Base-by-base conservation (phyloP, 805 yeast genomes). In the Teunomyces barrocoloradensis region DNA sequence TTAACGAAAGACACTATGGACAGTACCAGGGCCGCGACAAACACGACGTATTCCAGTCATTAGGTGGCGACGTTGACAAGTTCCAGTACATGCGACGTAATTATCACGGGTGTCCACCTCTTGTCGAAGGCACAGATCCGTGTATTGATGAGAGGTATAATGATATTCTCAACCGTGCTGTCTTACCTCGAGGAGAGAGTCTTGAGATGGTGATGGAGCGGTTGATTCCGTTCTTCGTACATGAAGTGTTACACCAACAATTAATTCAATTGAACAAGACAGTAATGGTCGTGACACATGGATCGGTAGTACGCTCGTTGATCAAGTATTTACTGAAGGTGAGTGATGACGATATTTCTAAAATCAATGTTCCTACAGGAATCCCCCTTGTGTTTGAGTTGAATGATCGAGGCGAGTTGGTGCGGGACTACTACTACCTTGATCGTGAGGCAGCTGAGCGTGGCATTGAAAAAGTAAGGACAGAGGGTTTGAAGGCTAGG, bases 1-100 rank as follows among this genome's bases (percentile, higher is more conserved):
- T 73, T 44, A 73, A 73, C 50, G 78, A 73, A 50, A 58, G 78
- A 21, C 78, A 73, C 54, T 73, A 73, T 49, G 78, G 78, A 2
- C 56, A 58, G 25, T 71, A 65, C 45, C 78, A 73, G 52, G 78
- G 78, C 13, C 54, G 59, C 10, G 66, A 69, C 51, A 70, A 73
- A 50, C 61, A 61, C 51, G 64, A 65, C 33, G 68, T 73, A 6
- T 71, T 58, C 50, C 51, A 59, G 41, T 61, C 66, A 50, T 55
- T 68, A 35, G 74, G 74, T 10, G 55, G 63, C 40, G 53, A 52
- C 32, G 34, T 43, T 40, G 67, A 70, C n/a, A 59, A 65, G 50
- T 73, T 59, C 54, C 69, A 68, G 42, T 71, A 62, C 49, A 65
- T 69, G 21, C 56, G 78, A 36, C 61, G 78, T 43, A 52, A 70